A percentile compares a stretch with the other conserved stretches of the same genome.
phyloP scores from a whole-genome alignment of 805 yeast genomes.

The Vanderwaltozyma yarrowii region DNA sequence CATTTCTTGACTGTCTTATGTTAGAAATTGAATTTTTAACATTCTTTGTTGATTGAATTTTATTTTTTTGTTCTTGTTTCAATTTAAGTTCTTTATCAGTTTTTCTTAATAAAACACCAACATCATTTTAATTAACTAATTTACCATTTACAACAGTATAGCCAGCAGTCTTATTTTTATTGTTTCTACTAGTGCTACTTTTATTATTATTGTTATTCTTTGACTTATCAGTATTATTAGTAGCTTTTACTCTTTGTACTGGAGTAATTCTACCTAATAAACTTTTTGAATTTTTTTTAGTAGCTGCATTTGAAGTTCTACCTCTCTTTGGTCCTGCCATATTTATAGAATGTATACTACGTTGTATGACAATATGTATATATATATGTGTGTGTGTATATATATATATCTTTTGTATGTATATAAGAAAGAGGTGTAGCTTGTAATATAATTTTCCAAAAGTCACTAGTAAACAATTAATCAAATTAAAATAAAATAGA shows the following conservation, averaged over 20 bases:
- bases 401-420: too few species aligned
- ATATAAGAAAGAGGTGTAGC: too few species aligned
- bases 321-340: background rate
- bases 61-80: background rate
- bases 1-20: background rate
- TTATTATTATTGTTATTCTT: background rate
- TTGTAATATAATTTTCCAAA: too few species aligned
- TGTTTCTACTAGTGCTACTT: background rate
- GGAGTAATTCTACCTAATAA: background rate
- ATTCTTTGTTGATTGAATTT: background rate
- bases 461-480: too few species aligned
- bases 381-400: too few species aligned
- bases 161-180: slow-evolving; percentile 6
- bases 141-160: slow-evolving; percentile 21
- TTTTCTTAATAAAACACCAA: slow-evolving; percentile 15
- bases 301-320: background rate
- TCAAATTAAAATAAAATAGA: too few species aligned
- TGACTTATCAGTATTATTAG: background rate
- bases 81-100: slow-evolving; percentile 4
- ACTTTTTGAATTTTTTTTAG: background rate
- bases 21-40: background rate
- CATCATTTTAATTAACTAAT: slow-evolving; percentile 19
- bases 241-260: background rate
- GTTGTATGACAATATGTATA: too few species aligned
- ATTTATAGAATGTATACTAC: too few species aligned